These are phyloP conservation scores for Beta vulgaris DNA, from an alignment of 148 eudicot species.

Conservation along the genomic window DNA sequence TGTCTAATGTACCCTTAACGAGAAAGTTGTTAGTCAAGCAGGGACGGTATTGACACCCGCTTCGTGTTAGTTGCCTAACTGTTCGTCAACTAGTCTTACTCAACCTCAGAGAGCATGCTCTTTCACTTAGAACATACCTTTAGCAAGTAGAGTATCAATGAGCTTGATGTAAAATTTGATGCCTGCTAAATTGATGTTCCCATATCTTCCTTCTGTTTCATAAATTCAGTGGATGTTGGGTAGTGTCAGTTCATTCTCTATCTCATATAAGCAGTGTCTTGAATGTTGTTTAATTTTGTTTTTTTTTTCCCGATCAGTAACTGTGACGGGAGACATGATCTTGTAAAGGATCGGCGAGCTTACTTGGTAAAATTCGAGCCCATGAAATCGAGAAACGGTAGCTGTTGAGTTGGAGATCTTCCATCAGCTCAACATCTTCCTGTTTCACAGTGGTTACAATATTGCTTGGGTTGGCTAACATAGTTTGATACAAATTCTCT, in stretches of 20 bases:
- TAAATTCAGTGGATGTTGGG: neutral
- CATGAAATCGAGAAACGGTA: conserved; percentile 71
- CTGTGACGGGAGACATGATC: neutral
- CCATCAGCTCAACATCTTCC: conserved; percentile 67
- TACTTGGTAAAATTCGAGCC: conserved; percentile 74
- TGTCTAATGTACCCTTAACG: no score
- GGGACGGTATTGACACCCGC: no score
- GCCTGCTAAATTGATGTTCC: conserved; percentile 54
- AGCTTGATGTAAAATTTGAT: conserved; percentile 47
- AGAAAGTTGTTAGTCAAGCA: no score
- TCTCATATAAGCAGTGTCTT: neutral
- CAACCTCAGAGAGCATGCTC: neutral
- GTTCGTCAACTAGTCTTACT: no score
- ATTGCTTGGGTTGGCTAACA: neutral
- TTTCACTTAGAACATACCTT: conserved; percentile 36
- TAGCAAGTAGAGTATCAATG: conserved; percentile 51
- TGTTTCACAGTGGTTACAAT: conserved; percentile 19
- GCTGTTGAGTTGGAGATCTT: conserved; percentile 51
- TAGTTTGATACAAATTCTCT: neutral
- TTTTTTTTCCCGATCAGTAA: neutral
- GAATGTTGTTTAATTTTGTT: neutral
- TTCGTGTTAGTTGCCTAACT: no score
- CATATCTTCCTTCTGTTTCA: conserved; percentile 56
- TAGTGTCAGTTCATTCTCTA: neutral
- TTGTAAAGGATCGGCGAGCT: conserved; percentile 9